A percentile compares a stretch with the other conserved stretches of the same genome.
phyloP scores from a whole-genome alignment of 768 basidiomycete genomes.

The Rhizopogon salebrosus region DNA sequence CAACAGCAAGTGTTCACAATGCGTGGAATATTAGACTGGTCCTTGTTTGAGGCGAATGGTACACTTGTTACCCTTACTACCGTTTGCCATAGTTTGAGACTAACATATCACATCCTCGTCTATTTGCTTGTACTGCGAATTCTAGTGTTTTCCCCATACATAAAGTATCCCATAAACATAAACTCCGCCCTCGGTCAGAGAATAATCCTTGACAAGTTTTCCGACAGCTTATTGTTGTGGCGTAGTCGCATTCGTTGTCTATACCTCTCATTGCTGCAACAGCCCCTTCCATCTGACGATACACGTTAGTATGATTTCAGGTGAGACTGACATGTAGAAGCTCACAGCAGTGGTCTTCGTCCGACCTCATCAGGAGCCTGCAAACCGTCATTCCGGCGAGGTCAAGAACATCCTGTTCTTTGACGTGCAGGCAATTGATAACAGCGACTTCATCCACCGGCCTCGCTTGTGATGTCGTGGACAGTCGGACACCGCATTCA shows the following conservation, averaged over 20 bases:
- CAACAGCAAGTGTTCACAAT: slow-evolving; percentile 15
- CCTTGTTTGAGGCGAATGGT: slow-evolving; percentile 75
- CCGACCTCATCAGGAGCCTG: slow-evolving; percentile 35
- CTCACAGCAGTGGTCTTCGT: slow-evolving; percentile 53
- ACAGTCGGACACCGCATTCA: neutral
- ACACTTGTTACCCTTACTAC: slow-evolving; percentile 34
- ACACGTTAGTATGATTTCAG: slow-evolving; percentile 1
- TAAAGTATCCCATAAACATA: too few species aligned
- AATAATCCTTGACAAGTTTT: slow-evolving; percentile 13
- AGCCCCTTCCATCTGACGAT: slow-evolving; percentile 37
- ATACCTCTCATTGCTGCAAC: slow-evolving; percentile 55
- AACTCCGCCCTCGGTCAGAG: slow-evolving; percentile 5
- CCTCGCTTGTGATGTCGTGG: slow-evolving; percentile 8
- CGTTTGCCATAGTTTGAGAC: slow-evolving; percentile 59
- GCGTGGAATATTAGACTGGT: slow-evolving; percentile 36
- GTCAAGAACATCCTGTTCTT: slow-evolving; percentile 47
- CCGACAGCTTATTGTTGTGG: slow-evolving; percentile 17
- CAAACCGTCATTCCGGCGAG: slow-evolving; percentile 44
- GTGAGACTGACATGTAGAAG: slow-evolving; percentile 8
- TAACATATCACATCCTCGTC: slow-evolving; percentile 13
- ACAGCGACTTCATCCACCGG: slow-evolving; percentile 43
- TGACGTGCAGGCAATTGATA: slow-evolving; percentile 54
- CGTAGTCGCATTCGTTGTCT: slow-evolving; percentile 43
- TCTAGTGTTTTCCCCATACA: slow-evolving; percentile 20
- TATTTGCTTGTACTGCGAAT: slow-evolving; percentile 17